Evolutionary conservation across 2,329 filamentous ascomycete species (phyloP), one percentile per base, ranked within the genome.

Genomic region (Aspergillus amoenus): DNA sequence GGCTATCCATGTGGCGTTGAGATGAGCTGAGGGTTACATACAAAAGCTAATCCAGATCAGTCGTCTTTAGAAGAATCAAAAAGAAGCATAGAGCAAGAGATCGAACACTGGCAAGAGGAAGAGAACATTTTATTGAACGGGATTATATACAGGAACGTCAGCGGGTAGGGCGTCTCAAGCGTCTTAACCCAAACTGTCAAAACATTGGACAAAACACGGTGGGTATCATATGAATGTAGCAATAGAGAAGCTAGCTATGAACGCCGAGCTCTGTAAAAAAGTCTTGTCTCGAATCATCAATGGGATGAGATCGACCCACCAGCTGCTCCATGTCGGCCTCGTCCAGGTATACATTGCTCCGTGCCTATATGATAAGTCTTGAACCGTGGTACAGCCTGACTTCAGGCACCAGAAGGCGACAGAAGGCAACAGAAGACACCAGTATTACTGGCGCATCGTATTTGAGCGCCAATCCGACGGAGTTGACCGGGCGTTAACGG

Each of bases 201-300:
- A 48, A 37, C 42, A 37, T 22, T 42, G 9, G 43, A 48, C 45
- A 12, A 40, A 54, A 57, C 45, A 54, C 22, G 27, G 45, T 53
- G 56, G 56, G 50, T 58, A 58, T 58, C 56, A 58, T 45, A 27
- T 48, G 46, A 53, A 22, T 21, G 17, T 48, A 47, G 27, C 17
- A 53, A 21, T 30, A 48, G n/a, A 24, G 34, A 45, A 32, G 30
- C 32, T 41, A 13, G 18, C 32, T 32, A 24, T 27, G 5, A 41
- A 49, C n/a, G 45, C 32, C 18, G 12, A 43, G 37, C 21, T 41
- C 17, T 13, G 5, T 30, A 12, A 22, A 37, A 30, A 40, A 11
- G 21, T 22, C 15, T 40, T 9, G 18, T 24, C 53, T 9, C 24
- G 34, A 32, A 27, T 17, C 24, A 9, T 34, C 12, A 39, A 13